Conservation (phyloP, 352 stramenopile species). For the Phytophthora podocarpi region DNA sequence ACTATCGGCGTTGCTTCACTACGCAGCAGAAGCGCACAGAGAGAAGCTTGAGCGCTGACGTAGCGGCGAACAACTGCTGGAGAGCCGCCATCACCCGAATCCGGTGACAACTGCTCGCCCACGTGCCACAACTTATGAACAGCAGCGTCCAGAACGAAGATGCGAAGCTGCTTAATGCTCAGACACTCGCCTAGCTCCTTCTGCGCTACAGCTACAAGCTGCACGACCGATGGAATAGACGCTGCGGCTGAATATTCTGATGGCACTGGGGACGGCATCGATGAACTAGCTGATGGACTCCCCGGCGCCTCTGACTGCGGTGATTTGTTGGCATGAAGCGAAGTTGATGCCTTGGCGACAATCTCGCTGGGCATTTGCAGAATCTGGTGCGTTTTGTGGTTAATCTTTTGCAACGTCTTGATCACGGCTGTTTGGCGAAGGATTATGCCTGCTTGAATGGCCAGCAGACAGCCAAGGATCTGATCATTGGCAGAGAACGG, state of each 20-base stretch:
- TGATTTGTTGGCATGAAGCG: neutral
- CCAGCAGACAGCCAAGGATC: slow-evolving; percentile 63
- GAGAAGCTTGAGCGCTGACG: slow-evolving; percentile 58
- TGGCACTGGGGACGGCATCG: neutral
- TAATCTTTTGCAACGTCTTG: slow-evolving; percentile 60
- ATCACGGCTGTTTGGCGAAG: slow-evolving; percentile 54
- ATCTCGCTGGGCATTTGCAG: slow-evolving; percentile 53
- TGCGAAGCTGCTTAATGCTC: slow-evolving; percentile 64
- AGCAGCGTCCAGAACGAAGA: slow-evolving; percentile 66
- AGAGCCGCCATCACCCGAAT: slow-evolving; percentile 6
- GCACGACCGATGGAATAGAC: slow-evolving; percentile 37
- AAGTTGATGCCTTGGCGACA: slow-evolving; percentile 29
- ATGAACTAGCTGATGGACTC: neutral
- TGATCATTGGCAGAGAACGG: slow-evolving; percentile 78
- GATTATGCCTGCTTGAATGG: slow-evolving; percentile 63
- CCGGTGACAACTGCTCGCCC: slow-evolving; percentile 24
- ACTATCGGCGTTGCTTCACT: slow-evolving; percentile 28
- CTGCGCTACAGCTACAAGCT: slow-evolving; percentile 60
- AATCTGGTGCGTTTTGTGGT: slow-evolving; percentile 64
- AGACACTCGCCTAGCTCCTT: slow-evolving; percentile 63
- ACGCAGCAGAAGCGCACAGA: slow-evolving; percentile 44
- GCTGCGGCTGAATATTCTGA: slow-evolving; percentile 2
- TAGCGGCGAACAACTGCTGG: slow-evolving; percentile 57
- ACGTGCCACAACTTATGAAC: slow-evolving; percentile 62
- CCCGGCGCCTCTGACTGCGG: neutral